Base-by-base conservation (phyloP, 2,329 filamentous ascomycete genomes). In the Aspergillus flavus region DNA sequence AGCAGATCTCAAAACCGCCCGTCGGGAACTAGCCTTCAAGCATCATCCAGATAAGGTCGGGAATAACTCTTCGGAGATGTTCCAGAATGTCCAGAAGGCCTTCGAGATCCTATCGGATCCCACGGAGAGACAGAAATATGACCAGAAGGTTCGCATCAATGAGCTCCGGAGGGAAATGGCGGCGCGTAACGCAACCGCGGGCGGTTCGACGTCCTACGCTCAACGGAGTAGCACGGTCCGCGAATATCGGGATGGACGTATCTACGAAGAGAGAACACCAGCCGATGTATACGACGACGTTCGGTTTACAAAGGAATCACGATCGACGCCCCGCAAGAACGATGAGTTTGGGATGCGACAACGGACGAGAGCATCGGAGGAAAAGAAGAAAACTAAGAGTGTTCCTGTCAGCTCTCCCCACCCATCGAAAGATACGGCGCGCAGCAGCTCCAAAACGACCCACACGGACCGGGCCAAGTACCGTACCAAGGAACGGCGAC, bases 21-120 rank as follows among this genome's bases (percentile, higher is more conserved):
- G 97, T 80, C 89, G 91, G 71, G 96, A 96, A 78, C 88, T 96
- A 46, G 92, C 92, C 41, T 86, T 97, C 70, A 93, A 91, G 77
- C 94, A 91, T 75, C 94, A 97, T 71, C 94, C 94, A 39, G 94
- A 97, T 83, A 96, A 97, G 81, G 87, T 96, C 66, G 89, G 93
- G 69, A 88, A 96, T 72, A 88, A 90, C 59, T 83, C 87, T 19
- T 82, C 91, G 79, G 87, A 93, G 70, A 90, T 96, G 78, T 99
- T 98, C 73, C 93, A 97, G 79, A 89, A 88, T 75, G 92, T 98
- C 39, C 94, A 97, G 77, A 88, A 94, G 71, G 94, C 95, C 57
- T 99, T 97, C 79, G 95, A 98, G 79, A 84, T 95, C 34, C 86
- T 99, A 64, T 91, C 88, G 72, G 90, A 97, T 74, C 91, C 94